A percentile compares a stretch with the other conserved stretches of the same genome.
Conservation (phyloP, 371 early-diverging fungal genomes). For the Mucor lusitanicus region DNA sequence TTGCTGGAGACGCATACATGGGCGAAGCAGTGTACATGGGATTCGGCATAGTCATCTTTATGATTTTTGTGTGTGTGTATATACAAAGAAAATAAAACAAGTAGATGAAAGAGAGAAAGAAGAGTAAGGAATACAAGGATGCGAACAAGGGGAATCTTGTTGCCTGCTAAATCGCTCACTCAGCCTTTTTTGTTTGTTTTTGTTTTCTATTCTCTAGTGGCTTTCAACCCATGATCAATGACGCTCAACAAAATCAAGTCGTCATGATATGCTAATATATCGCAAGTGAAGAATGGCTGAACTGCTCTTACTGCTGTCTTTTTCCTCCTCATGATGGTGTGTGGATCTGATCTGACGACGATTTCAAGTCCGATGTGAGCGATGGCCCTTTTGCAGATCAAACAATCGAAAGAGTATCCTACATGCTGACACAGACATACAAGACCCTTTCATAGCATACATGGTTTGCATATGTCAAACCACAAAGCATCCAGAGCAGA, state of each 20-base stretch:
- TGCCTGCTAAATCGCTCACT: not conserved
- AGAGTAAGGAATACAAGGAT: not conserved
- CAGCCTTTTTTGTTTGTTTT: slow-evolving; percentile 9
- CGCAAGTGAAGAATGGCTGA: not conserved
- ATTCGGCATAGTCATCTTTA: slow-evolving; percentile 18
- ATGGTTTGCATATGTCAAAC: not conserved
- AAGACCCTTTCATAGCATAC: not conserved
- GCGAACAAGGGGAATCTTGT: not conserved
- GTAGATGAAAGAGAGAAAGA: not conserved
- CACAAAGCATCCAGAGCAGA: not conserved
- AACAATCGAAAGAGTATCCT: not conserved
- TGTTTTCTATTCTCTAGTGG: not conserved
- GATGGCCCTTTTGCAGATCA: not conserved
- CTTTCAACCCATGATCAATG: slow-evolving; percentile 8
- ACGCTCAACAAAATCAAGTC: not conserved
- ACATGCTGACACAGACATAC: not conserved
- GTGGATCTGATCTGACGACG: not conserved
- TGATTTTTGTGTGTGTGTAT: not conserved
- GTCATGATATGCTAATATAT: not conserved
- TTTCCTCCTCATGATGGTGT: not conserved
- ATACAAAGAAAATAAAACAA: not conserved
- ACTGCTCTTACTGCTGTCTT: not conserved
- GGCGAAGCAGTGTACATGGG: slow-evolving; percentile 7
- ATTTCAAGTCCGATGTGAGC: not conserved
- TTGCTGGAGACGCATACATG: slow-evolving; percentile 14